Base-by-base conservation (phyloP, 179 eudicot genomes). In the Spinacia oleracea region DNA sequence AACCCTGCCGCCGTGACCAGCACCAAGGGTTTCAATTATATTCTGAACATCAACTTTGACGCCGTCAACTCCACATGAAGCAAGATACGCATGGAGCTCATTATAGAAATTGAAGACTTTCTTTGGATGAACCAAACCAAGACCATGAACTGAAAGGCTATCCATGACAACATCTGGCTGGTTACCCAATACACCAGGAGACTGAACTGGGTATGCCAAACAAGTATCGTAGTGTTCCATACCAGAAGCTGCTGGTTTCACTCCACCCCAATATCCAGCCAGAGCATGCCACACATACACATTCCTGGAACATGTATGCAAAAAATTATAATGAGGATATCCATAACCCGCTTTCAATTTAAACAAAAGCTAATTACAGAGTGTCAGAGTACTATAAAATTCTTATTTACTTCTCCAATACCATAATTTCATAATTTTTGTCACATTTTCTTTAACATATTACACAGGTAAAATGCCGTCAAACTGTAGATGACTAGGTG, bases 251-350 rank as follows among this genome's bases (percentile, higher is more conserved):
- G 91, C 88, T 7, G 98, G 98, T 65, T 91, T 89, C 34, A 94
- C 98, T 50, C 98, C 98, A 9, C 98, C 98, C 98, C 98, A 94
- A 86, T 94, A 94, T 25, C 98, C 98, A 1, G 97, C 97, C 75
- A 94, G 86, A 77, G 98, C 98, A 85, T 94, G 98, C 98, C 98
- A 94, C 73, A 88, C 96, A 67, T 94, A 94, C 32, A 93, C 95
- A 77, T 79, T 88, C 87, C 97, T 94, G 87, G 59, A 79, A 53
- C 6, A 38, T 11, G 48, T 23, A 76, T 31, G 77, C 42, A 55
- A 21, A 74, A 1, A 27, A 77, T 35, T 23, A 15, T 16, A 53
- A 45, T 29, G 73, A 46, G n/a, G 35, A n/a, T 42, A 59, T 18
- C 48, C 38, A 60, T 31, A 27, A 7, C 35, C 35, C 27, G n/a